A percentile compares a stretch with the other conserved stretches of the same genome.
phyloP scores from a whole-genome alignment of 768 basidiomycete species.

The Lactarius trivialis region DNA sequence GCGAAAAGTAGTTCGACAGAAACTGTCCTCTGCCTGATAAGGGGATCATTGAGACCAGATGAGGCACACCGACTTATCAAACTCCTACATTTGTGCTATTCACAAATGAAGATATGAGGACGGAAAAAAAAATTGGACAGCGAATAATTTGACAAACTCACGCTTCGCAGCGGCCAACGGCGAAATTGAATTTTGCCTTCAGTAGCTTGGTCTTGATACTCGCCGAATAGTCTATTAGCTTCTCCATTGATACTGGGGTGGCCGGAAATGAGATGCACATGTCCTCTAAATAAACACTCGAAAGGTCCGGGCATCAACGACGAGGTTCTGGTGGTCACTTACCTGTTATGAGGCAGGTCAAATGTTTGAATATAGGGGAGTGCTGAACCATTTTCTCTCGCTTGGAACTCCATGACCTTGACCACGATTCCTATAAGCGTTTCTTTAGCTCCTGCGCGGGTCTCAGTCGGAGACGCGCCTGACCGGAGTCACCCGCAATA shows the following conservation, averaged over 20 bases:
- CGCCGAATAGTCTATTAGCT: conserved; percentile 52
- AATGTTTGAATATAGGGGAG: conserved; percentile 41
- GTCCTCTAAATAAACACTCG: conserved; percentile 40
- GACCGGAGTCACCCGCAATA: conserved; percentile 23
- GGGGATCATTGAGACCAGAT: neutral
- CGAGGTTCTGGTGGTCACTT: neutral
- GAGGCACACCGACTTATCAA: neutral
- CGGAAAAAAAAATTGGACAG: neutral
- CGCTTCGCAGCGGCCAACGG: conserved; percentile 64
- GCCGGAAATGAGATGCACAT: conserved; percentile 49
- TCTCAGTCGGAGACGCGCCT: neutral
- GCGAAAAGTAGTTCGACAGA: conserved; percentile 78
- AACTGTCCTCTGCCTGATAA: conserved; percentile 56
- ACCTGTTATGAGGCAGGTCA: conserved; percentile 27
- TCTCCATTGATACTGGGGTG: conserved; percentile 32
- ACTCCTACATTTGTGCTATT: conserved; percentile 60
- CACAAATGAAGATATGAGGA: conserved; percentile 4
- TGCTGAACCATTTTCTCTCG: conserved; percentile 21
- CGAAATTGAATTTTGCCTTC: conserved; percentile 53
- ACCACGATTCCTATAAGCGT: conserved; percentile 20
- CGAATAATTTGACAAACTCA: conserved; percentile 30
- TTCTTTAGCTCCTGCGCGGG: neutral
- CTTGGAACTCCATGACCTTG: neutral
- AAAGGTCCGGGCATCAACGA: neutral
- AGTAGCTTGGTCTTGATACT: conserved; percentile 62